Evolutionary conservation across 2,329 filamentous ascomycete genomes (phyloP).

Genomic region (Colletotrichum tabaci): DNA sequence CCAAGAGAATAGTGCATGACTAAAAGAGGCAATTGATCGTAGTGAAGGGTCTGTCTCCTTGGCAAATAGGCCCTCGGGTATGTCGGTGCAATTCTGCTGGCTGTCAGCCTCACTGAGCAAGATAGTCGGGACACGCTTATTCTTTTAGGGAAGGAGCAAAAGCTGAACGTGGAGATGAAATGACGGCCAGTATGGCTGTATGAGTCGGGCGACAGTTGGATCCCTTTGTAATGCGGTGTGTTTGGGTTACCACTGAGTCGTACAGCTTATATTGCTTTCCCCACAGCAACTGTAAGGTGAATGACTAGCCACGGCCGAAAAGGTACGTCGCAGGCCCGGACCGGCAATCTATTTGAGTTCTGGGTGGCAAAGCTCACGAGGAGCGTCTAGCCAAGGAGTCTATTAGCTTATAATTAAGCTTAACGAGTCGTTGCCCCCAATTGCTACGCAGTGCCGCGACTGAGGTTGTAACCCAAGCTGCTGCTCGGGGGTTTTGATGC

Average conservation of each 20-base stretch:
- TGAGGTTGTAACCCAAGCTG: too few relatives aligned
- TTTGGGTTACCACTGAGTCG: neutral
- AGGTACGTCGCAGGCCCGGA: too few relatives aligned
- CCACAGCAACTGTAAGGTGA: neutral
- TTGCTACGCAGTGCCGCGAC: too few relatives aligned
- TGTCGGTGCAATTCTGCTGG: neutral
- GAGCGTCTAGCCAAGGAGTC: too few relatives aligned
- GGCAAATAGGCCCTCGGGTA: neutral
- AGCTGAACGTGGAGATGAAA: neutral
- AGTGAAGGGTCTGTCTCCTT: neutral
- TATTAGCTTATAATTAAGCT: conserved; percentile 13
- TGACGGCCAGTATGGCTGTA: neutral
- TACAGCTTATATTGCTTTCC: neutral
- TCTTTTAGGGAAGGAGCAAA: neutral
- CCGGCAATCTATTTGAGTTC: too few relatives aligned
- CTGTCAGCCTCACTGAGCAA: neutral
- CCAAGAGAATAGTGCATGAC: too few relatives aligned
- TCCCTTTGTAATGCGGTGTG: neutral
- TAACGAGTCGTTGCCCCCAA: neutral
- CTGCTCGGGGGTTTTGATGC: too few relatives aligned
- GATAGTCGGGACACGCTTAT: neutral
- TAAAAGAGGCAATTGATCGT: too few relatives aligned
- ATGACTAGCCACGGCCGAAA: neutral
- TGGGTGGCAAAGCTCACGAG: too few relatives aligned
- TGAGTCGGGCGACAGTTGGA: neutral